Base-by-base conservation (phyloP, 2,329 filamentous ascomycete species). In the Colletotrichum sp. region DNA sequence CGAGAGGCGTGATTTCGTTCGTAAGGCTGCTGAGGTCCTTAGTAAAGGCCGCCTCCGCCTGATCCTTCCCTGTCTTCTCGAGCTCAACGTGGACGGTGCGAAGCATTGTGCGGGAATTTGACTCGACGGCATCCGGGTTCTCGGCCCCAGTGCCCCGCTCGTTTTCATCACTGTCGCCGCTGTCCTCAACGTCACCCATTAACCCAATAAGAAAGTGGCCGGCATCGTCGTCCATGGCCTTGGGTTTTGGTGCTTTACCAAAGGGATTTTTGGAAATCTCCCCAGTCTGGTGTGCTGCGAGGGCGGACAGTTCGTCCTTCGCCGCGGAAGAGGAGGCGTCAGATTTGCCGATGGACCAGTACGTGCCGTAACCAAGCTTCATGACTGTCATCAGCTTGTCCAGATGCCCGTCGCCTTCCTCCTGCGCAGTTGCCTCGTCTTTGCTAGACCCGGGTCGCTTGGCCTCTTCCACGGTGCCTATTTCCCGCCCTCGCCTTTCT, bases 41-140 rank as follows among this genome's bases (percentile, higher is more conserved):
- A 8, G 88, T 84, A 24, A 87, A 84, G 63, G 88, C 86, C 8
- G 83, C 84, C 78, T 90, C 88, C 6, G 85, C 81, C n/a, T 82
- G 85, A 24, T 85, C 82, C 30, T 81, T 77, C 21, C 81, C 82
- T 72, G 84, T 83, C 10, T 84, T 82, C 67, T 92, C 88, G 24
- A 94, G 84, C 80, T 95, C 92, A 28, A 95, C 89, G 26, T 93
- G 91, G 28, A 96, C 79, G 1, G 93, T 95, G 64, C 94, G 90
- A 5, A 95, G 84, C 15, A 92, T 83, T 12, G 91, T 93, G 34
- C 93, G 89, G 1, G 89, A 87, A 77, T 91, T 89, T 69, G 86
- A 78, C 49, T 86, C 84, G 24, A 78, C 72, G 4, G 82, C 72
- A 78, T 76, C 78, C 6, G 77, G 78, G 15, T 85, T 83, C 5